Conservation (phyloP, 495 filamentous ascomycete species). For the Annulohypoxylon nitens region DNA sequence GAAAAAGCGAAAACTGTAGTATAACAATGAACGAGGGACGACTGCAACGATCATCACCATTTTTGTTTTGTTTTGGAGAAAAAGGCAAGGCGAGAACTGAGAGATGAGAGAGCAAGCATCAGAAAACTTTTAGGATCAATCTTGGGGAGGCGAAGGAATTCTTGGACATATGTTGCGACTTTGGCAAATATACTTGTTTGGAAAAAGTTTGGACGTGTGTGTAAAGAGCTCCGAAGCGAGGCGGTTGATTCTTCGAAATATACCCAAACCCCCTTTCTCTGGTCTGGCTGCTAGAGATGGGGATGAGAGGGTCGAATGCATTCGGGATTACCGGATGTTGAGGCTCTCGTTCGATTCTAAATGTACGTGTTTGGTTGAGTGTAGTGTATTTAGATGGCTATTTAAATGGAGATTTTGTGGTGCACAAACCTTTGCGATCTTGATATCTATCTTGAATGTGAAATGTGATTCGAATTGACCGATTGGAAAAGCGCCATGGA, state of each 20-base stretch:
- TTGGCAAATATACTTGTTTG: not conserved
- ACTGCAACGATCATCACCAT: constrained; percentile 34
- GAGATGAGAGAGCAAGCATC: constrained; percentile 19
- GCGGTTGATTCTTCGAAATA: constrained; percentile 12
- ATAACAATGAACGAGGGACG: constrained; percentile 40
- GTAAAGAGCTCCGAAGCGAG: not conserved
- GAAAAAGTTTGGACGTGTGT: constrained; percentile 10
- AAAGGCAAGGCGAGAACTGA: not conserved
- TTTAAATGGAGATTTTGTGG: constrained; percentile 39
- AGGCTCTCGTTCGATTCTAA: constrained; percentile 36
- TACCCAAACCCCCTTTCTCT: not conserved
- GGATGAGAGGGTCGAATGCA: constrained; percentile 12
- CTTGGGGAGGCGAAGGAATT: constrained; percentile 16
- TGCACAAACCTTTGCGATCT: constrained; percentile 6
- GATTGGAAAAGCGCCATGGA: too few species aligned
- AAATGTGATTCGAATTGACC: not conserved
- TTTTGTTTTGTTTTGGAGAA: not conserved
- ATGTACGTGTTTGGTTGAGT: constrained; percentile 32
- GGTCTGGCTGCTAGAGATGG: constrained; percentile 36
- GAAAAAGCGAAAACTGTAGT: constrained; percentile 20
- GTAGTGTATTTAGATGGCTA: constrained; percentile 36
- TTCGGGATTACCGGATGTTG: not conserved
- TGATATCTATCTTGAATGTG: constrained; percentile 4
- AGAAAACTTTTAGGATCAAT: constrained; percentile 21
- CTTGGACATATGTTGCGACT: constrained; percentile 1